A percentile compares a stretch with the other conserved stretches of the same genome.
phyloP scores from a whole-genome alignment of 2,329 filamentous ascomycete genomes.

The Neofusicoccum sp. region DNA sequence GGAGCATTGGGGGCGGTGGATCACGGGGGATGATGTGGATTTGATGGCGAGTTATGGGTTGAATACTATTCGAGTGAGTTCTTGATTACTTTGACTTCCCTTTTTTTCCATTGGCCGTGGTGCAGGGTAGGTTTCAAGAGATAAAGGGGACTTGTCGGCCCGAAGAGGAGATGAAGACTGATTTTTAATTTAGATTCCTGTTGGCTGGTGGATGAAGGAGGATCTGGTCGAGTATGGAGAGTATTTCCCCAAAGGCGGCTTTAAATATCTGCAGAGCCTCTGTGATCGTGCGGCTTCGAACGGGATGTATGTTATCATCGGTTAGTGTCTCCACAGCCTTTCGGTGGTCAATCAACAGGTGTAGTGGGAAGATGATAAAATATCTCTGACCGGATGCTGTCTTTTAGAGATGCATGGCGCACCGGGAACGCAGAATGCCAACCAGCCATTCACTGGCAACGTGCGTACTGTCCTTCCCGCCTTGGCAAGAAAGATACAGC shows the following conservation, averaged over 20 bases:
- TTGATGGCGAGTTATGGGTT: constrained; percentile 51
- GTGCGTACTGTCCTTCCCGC: constrained; percentile 20
- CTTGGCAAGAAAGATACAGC: neutral
- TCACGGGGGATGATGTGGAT: constrained; percentile 49
- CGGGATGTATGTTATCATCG: constrained; percentile 53
- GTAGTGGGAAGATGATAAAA: too few species aligned
- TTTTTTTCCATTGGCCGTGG: too few species aligned
- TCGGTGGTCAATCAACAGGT: neutral
- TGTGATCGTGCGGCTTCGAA: constrained; percentile 50
- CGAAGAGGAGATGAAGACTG: too few species aligned
- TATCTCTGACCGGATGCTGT: too few species aligned
- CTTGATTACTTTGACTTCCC: neutral
- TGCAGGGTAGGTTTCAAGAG: too few species aligned
- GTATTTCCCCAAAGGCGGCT: constrained; percentile 45
- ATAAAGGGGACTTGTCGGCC: too few species aligned
- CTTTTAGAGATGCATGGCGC: constrained; percentile 42
- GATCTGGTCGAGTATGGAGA: constrained; percentile 48
- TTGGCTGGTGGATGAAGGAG: constrained; percentile 58
- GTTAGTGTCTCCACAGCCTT: neutral
- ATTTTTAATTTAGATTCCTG: constrained; percentile 38
- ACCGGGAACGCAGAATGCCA: constrained; percentile 48
- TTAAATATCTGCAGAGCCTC: constrained; percentile 34
- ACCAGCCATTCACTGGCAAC: constrained; percentile 50
- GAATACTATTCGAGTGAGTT: constrained; percentile 48
- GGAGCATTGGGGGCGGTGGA: constrained; percentile 52